These are phyloP conservation scores for Chalaropsis ovoidea DNA, from an alignment of 2,329 filamentous ascomycete species.

Conservation along the genomic window DNA sequence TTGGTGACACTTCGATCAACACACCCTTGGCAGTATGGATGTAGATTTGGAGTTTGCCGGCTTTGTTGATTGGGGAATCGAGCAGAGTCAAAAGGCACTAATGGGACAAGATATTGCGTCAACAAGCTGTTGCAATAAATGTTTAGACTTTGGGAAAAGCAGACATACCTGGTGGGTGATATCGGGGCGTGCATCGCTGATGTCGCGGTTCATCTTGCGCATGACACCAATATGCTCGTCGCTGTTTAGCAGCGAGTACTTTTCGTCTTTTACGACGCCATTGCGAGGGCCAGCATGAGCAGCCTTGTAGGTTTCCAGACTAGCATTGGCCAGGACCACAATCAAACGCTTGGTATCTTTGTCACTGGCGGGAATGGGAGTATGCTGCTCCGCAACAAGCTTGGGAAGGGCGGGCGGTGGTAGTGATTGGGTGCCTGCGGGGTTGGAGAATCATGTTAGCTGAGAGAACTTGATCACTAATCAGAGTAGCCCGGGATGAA, in stretches of 20 bases:
- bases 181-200: conserved; percentile 92
- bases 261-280: conserved; percentile 68
- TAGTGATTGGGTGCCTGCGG: conserved; percentile 78
- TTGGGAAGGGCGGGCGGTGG: conserved; percentile 84
- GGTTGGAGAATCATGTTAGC: conserved; percentile 26
- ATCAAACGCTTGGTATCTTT: conserved; percentile 88
- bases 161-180: conserved; percentile 92
- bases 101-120: not conserved
- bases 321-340: conserved; percentile 93
- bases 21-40: conserved; percentile 97
- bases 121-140: not conserved
- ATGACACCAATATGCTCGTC: conserved; percentile 98
- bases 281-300: conserved; percentile 59
- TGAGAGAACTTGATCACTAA: not conserved
- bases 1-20: conserved; percentile 95
- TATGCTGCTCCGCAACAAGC: conserved; percentile 85
- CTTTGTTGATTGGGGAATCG: conserved; percentile 97
- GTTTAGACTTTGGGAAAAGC: not conserved
- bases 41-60: conserved; percentile 93
- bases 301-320: conserved; percentile 93
- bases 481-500: no score
- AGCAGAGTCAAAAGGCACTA: conserved; percentile 94
- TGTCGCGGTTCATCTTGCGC: conserved; percentile 98
- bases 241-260: conserved; percentile 95
- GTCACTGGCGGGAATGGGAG: conserved; percentile 71